Base-by-base conservation (phyloP, 352 stramenopile genomes). In the Pythium utonaiense region DNA sequence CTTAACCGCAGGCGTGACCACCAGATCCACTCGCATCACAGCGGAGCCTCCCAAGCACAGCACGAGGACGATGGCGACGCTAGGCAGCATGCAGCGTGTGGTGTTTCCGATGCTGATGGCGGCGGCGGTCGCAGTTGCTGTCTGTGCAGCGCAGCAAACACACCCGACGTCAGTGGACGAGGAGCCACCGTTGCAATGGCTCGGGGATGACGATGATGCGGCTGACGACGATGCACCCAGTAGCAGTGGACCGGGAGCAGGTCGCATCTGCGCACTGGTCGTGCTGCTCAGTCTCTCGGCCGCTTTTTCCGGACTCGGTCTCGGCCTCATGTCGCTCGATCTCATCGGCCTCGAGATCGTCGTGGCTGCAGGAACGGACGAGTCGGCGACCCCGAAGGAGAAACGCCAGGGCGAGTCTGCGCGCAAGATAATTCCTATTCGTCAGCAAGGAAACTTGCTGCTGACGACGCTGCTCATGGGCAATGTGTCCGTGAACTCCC, bases 291-390 rank as follows among this genome's bases (percentile, higher is more conserved):
- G 50, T 19, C 71, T 99, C 22, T 98, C 95, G 0, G 95, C 80
- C 17, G 67, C 96, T 14, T 99, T 98, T 62, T 89, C 80, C 8
- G 96, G 97, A 0, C 75, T 99, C 19, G 98, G 96, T 1, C 82
- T 99, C 17, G 96, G 96, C 5, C 78, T 99, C 53, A 97, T 99
- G 83, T 96, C 94, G 17, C 81, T 99, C 8, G 96, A 99, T 74
- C 93, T 97, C 56, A 99, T 96, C 22, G 96, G 93, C 4, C 79
- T 99, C 22, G 90, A 99, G 75, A 99, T 99, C 54, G 93, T 99
- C 54, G 92, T 97, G 63, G 80, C 82, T 5, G 78, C 78, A 5
- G 93, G 95, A n/a, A 89, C 93, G 42, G 91, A 98, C 70, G 74
- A 80, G 44, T 60, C 77, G 38, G 77, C 86, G 41, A 95, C 80